Base-by-base conservation (phyloP, 176 grass and related monocot species). In the Tillandsia leiboldiana region DNA sequence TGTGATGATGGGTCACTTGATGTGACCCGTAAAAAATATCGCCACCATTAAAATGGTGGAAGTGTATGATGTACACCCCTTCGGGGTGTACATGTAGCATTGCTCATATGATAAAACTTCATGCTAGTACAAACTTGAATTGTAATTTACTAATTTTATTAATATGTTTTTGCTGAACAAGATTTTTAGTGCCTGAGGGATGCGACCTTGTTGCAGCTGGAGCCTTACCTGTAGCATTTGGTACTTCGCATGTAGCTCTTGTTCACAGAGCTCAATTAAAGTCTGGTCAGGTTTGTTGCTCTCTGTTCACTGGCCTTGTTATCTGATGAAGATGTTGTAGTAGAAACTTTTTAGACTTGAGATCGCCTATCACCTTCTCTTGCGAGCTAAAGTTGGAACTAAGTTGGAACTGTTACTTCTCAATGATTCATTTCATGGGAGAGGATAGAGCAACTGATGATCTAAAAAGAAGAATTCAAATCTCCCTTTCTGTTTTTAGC, bases 251-350 rank as follows among this genome's bases (percentile, higher is more conserved):
- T 85, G 50, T 97, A 69, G 83, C 74, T 66, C 81, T 97, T 63
- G 89, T 83, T 75, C 89, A 97, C 68, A 85, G 89, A 79, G 93
- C 93, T 20, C 84, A 97, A 52, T 69, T 92, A 26, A 97, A 97
- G 78, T 72, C 83, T 53, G 86, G 84, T 73, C 93, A 92, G 84
- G 93, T 97, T 22, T 26, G 75, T 77, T 24, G 33, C 15, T 52
- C 20, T 69, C 53, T 50, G 8, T 7, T 12, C 64, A 65, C 29
- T 57, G 17, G 3, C 56, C 49, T 53, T 50, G 61, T 73, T 4
- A 71, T 13, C 28, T 71, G 51, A 54, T 53, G 10, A 1, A 9
- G 15, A 51, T 53, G 14, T 9, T 2, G 7, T 20, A 7, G 27
- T 22, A 48, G 47, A 8, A 11, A 62, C 2, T 47, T 63, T 59